A percentile compares a stretch with the other conserved stretches of the same genome.
These are phyloP conservation scores for Silene latifolia DNA, from an alignment of 148 eudicot genomes.

Conservation along the genomic window DNA sequence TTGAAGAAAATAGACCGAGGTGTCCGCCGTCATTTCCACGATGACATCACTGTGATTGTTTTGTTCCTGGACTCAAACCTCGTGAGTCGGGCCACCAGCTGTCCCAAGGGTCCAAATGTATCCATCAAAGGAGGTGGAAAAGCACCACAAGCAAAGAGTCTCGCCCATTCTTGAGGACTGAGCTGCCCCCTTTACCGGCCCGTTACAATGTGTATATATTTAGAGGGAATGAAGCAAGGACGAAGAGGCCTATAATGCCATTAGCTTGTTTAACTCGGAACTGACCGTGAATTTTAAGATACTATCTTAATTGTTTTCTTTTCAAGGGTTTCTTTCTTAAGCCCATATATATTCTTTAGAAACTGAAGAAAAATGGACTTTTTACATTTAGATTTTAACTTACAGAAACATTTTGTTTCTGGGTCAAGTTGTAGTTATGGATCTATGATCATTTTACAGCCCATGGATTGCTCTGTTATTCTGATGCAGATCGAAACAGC, in stretches of 20 bases:
- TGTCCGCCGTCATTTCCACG: slow-evolving; percentile 65
- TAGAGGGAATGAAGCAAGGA: not conserved
- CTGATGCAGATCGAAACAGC: not conserved
- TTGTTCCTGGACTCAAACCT: slow-evolving; percentile 53
- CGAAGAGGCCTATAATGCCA: slow-evolving; percentile 9
- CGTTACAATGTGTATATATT: slow-evolving; percentile 8
- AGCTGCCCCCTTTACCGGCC: not conserved
- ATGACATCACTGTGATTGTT: slow-evolving; percentile 57
- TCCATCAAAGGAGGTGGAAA: slow-evolving; percentile 55
- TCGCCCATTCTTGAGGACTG: slow-evolving; percentile 25
- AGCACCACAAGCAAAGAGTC: slow-evolving; percentile 35
- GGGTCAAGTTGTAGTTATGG: slow-evolving; percentile 14
- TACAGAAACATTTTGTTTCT: not conserved
- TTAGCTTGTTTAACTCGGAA: slow-evolving; percentile 17
- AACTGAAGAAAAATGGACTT: slow-evolving; percentile 9
- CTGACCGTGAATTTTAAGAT: slow-evolving; percentile 21
- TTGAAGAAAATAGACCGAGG: slow-evolving; percentile 66
- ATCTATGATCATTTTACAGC: not conserved
- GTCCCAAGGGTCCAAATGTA: slow-evolving; percentile 41
- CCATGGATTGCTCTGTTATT: not conserved
- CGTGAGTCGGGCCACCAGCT: slow-evolving; percentile 41
- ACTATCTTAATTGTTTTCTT: slow-evolving; percentile 16
- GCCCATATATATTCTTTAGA: not conserved
- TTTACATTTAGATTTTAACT: slow-evolving; percentile 2
- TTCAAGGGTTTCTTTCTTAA: slow-evolving; percentile 12